Evolutionary conservation across 2,329 filamentous ascomycete species (phyloP).

Genomic region (Claviceps sp.): DNA sequence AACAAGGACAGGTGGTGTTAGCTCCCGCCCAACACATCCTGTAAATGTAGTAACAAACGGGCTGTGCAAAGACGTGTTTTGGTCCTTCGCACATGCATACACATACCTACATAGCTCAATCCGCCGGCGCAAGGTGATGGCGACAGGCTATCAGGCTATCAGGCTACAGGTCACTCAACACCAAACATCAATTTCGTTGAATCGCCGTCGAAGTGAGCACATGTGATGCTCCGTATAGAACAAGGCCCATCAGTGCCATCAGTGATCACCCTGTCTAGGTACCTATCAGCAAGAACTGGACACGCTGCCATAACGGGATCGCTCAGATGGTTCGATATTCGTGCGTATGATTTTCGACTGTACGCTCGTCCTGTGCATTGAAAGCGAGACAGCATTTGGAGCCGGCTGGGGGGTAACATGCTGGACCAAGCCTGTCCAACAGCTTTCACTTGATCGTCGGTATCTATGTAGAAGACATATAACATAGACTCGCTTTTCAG

Average conservation of each 20-base stretch:
- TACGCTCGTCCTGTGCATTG: too few relatives aligned
- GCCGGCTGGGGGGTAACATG: not conserved
- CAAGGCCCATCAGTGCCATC: not conserved
- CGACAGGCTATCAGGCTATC: too few relatives aligned
- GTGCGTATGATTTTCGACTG: too few relatives aligned
- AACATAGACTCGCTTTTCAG: too few relatives aligned
- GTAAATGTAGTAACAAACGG: not conserved
- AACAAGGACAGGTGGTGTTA: too few relatives aligned
- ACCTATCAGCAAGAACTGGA: not conserved
- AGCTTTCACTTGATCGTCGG: too few relatives aligned
- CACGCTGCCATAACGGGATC: not conserved
- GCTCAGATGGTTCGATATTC: too few relatives aligned
- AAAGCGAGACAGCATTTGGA: not conserved
- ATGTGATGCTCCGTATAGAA: not conserved
- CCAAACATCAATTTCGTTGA: not conserved
- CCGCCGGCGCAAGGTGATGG: not conserved
- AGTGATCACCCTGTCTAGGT: not conserved
- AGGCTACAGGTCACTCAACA: not conserved
- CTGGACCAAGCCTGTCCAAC: not conserved
- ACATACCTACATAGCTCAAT: not conserved
- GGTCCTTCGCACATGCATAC: not conserved
- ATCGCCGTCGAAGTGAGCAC: not conserved
- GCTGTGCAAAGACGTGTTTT: not conserved
- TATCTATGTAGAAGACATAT: too few relatives aligned
- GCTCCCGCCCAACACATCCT: not conserved